These are phyloP conservation scores for Cucumis melo DNA, from an alignment of 306 rosid genomes.

Conservation along the genomic window DNA sequence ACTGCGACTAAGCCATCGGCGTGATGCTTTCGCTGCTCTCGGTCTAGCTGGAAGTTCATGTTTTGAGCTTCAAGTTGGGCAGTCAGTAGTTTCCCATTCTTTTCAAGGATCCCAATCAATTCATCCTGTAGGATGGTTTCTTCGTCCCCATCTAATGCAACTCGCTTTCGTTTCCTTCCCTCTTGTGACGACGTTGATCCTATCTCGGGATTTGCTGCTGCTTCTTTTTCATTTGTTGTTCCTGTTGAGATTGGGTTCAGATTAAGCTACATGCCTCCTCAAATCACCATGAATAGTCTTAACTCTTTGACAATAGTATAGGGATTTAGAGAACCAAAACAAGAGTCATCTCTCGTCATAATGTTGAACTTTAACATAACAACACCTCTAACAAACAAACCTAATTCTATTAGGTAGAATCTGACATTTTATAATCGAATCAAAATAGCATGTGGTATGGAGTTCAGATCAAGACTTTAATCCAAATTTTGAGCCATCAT, in stretches of 20 bases:
- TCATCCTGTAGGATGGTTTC: slow-evolving; percentile 43
- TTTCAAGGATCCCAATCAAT: slow-evolving; percentile 70
- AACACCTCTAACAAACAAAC: background rate
- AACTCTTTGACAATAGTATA: background rate
- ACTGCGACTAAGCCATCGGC: slow-evolving; percentile 58
- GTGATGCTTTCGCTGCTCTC: slow-evolving; percentile 74
- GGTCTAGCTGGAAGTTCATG: slow-evolving; percentile 49
- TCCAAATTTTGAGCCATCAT: background rate
- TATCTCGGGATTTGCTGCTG: slow-evolving; percentile 40
- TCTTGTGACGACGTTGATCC: slow-evolving; percentile 67
- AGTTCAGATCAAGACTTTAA: background rate
- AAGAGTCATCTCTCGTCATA: background rate
- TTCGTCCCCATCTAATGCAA: slow-evolving; percentile 38
- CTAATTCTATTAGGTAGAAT: background rate
- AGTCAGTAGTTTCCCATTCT: slow-evolving; percentile 59
- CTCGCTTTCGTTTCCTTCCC: slow-evolving; percentile 58
- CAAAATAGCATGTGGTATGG: background rate
- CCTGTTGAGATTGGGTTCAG: slow-evolving; percentile 18
- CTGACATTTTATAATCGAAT: background rate
- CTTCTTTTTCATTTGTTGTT: slow-evolving; percentile 35
- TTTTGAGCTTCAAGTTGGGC: slow-evolving; percentile 77
- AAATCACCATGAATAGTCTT: background rate
- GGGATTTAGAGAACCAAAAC: background rate
- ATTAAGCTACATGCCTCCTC: background rate
- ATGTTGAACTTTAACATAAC: background rate